Percentiles rank a stretch among this genome's conserved stretches.
Evolutionary conservation across 2,329 filamentous ascomycete species (phyloP).

Genomic region (Sarocladiaceae sp.): DNA sequence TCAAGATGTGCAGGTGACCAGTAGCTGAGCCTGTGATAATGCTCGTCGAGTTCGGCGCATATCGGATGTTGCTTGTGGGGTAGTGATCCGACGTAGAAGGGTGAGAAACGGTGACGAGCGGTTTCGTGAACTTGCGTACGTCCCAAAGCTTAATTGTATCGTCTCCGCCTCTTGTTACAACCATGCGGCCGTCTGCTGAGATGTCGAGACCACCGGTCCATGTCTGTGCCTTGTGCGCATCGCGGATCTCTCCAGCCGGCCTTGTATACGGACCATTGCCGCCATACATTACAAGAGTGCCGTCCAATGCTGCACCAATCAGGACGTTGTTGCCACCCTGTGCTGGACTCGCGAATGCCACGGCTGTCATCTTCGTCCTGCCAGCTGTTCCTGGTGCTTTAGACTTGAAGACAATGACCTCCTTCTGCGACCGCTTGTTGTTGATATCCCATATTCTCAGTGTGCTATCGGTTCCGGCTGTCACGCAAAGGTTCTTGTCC

Average conservation of each 20-base stretch:
- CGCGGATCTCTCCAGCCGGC: constrained; percentile 76
- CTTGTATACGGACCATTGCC: constrained; percentile 83
- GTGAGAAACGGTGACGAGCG: constrained; percentile 75
- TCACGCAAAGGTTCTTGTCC: constrained; percentile 79
- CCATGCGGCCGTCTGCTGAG: constrained; percentile 82
- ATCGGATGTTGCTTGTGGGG: constrained; percentile 81
- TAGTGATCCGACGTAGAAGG: constrained; percentile 79
- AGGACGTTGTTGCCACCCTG: constrained; percentile 78
- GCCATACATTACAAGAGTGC: constrained; percentile 85
- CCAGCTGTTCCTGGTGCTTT: constrained; percentile 83
- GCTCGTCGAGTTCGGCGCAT: constrained; percentile 77
- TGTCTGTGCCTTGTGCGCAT: constrained; percentile 76
- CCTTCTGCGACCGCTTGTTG: constrained; percentile 81
- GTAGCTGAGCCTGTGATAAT: constrained; percentile 85
- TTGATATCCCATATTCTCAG: constrained; percentile 97
- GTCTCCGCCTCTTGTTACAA: constrained; percentile 88
- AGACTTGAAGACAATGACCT: constrained; percentile 95
- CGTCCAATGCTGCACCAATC: constrained; percentile 80
- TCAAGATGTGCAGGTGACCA: constrained; percentile 87
- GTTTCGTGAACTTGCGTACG: constrained; percentile 88
- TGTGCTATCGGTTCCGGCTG: constrained; percentile 91
- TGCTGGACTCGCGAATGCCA: constrained; percentile 74
- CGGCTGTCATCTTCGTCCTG: constrained; percentile 87
- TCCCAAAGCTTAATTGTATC: constrained; percentile 96
- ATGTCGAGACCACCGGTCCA: constrained; percentile 94